phyloP scores from a whole-genome alignment of 83 land plant species.

The Picea abies region DNA sequence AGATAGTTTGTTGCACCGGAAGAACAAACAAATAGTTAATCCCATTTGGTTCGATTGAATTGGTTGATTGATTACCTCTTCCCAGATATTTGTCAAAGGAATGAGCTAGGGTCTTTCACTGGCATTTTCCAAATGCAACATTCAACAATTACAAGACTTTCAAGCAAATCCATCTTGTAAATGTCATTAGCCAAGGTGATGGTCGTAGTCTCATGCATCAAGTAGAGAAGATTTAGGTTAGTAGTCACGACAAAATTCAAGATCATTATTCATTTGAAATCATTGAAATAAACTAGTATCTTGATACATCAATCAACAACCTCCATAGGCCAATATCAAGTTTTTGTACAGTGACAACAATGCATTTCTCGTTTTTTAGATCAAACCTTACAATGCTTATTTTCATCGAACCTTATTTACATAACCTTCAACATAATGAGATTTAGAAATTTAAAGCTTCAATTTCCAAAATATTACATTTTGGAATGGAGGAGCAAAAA shows the following conservation, averaged over 20 bases:
- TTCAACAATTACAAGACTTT: constrained; percentile 84
- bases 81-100: too few species aligned
- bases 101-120: too few species aligned
- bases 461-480: too few species aligned
- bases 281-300: constrained; percentile 81
- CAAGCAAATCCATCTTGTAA: constrained; percentile 72
- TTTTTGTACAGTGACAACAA: too few species aligned
- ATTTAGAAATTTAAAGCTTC: too few species aligned
- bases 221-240: constrained; percentile 68
- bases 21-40: too few species aligned
- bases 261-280: constrained; percentile 71
- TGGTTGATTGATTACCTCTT: too few species aligned
- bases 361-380: constrained; percentile 75
- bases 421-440: too few species aligned
- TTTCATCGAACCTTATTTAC: background rate
- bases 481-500: too few species aligned
- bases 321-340: constrained; percentile 24
- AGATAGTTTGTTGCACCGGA: too few species aligned
- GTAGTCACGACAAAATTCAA: constrained; percentile 79
- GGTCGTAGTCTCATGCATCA: constrained; percentile 20
- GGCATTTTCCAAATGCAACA: constrained; percentile 58
- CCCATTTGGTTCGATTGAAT: too few species aligned
- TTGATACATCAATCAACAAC: constrained; percentile 87
- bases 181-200: constrained; percentile 86
- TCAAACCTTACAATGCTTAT: constrained; percentile 97